phyloP scores from a whole-genome alignment of 2,329 filamentous ascomycete genomes.

The Periconia sp. region DNA sequence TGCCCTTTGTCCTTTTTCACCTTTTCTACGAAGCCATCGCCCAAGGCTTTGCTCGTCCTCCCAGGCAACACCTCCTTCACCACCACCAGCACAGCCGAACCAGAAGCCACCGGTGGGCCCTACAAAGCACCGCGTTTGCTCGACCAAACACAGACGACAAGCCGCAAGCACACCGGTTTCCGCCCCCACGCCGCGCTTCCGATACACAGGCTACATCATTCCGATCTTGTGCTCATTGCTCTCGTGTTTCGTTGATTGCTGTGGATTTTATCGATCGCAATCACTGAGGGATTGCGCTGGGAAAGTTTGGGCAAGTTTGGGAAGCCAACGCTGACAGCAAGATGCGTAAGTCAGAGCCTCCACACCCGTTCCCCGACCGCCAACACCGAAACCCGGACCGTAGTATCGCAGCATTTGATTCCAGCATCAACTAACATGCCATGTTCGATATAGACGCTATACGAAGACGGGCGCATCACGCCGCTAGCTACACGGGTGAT shows the following conservation, averaged over 20 bases:
- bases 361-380: not conserved
- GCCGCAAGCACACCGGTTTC: not conserved
- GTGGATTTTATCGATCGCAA: not conserved
- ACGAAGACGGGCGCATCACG: slow-evolving; percentile 43
- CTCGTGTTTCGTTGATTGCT: not conserved
- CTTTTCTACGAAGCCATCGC: not conserved
- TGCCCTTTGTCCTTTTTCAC: not conserved
- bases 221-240: not conserved
- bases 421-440: too few species aligned
- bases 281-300: not conserved
- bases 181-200: slow-evolving; percentile 3
- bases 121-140: slow-evolving; percentile 1
- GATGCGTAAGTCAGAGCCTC: slow-evolving; percentile 6
- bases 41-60: not conserved
- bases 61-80: too few species aligned
- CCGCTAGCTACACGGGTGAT: slow-evolving; percentile 35
- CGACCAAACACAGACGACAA: too few species aligned
- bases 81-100: too few species aligned
- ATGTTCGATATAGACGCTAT: slow-evolving; percentile 35
- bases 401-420: too few species aligned
- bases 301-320: too few species aligned
- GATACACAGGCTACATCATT: slow-evolving; percentile 2
- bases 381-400: too few species aligned
- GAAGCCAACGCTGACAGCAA: slow-evolving; percentile 1
- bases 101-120: not conserved